A percentile compares a stretch with the other conserved stretches of the same genome.
Evolutionary conservation across 2,329 filamentous ascomycete species (phyloP).

Genomic region (Diaporthe ampelina): DNA sequence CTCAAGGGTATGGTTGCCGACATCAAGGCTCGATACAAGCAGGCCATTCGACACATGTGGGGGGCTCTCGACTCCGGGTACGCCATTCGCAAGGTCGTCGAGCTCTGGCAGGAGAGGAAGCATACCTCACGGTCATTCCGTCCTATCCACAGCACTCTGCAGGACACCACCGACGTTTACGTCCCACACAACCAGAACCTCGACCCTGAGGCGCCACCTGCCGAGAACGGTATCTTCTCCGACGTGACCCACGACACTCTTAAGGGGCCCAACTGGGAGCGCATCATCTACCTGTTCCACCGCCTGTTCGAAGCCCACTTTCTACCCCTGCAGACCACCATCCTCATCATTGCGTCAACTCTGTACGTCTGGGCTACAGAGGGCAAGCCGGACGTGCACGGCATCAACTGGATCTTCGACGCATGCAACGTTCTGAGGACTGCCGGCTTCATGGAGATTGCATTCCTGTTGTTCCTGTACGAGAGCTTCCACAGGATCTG

Average conservation of each 20-base stretch:
- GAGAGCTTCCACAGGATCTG: slow-evolving; percentile 76
- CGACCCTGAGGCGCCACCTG: slow-evolving; percentile 54
- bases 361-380: slow-evolving; percentile 70
- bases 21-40: slow-evolving; percentile 76
- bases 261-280: slow-evolving; percentile 66
- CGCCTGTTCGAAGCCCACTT: slow-evolving; percentile 83
- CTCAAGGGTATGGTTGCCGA: slow-evolving; percentile 68
- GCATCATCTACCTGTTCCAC: slow-evolving; percentile 71
- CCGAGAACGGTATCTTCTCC: slow-evolving; percentile 67
- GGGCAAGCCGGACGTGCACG: slow-evolving; percentile 63
- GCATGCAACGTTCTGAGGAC: slow-evolving; percentile 73
- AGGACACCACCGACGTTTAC: slow-evolving; percentile 61
- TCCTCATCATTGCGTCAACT: slow-evolving; percentile 73
- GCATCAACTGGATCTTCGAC: slow-evolving; percentile 71
- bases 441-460: slow-evolving; percentile 73
- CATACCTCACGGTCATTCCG: slow-evolving; percentile 68
- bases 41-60: slow-evolving; percentile 83
- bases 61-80: slow-evolving; percentile 79
- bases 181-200: slow-evolving; percentile 60
- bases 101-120: slow-evolving; percentile 70
- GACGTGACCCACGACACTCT: slow-evolving; percentile 67
- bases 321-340: slow-evolving; percentile 76
- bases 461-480: slow-evolving; percentile 75
- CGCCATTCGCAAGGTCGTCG: slow-evolving; percentile 69
- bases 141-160: slow-evolving; percentile 67